Conservation (phyloP, 1,284 basidiomycete genomes). For the Peniophora sp. region DNA sequence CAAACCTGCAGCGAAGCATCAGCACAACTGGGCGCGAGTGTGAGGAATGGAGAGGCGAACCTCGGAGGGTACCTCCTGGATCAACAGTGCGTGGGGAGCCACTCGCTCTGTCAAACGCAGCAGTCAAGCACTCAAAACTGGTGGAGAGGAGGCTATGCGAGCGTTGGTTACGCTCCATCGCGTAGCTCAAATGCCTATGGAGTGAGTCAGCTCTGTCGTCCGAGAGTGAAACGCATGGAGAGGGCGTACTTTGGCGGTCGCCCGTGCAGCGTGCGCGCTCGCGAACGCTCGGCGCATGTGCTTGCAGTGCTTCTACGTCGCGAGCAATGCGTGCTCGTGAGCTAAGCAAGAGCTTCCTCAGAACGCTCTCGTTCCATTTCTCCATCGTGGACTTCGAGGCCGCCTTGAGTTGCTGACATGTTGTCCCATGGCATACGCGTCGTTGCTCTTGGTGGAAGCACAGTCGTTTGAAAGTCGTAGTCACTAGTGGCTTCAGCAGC, state of each 20-base stretch:
- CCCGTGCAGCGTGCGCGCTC: slow-evolving; percentile 24
- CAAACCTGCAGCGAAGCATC: too few relatives aligned
- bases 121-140: slow-evolving; percentile 51
- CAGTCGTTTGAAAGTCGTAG: slow-evolving; percentile 48
- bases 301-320: slow-evolving; percentile 60
- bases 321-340: slow-evolving; percentile 74
- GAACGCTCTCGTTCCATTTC: slow-evolving; percentile 73
- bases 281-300: slow-evolving; percentile 44
- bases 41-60: slow-evolving; percentile 53
- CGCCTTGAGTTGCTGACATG: slow-evolving; percentile 11
- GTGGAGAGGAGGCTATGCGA: slow-evolving; percentile 72
- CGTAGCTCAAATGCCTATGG: slow-evolving; percentile 58
- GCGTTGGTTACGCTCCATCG: slow-evolving; percentile 84
- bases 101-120: slow-evolving; percentile 50
- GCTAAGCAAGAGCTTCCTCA: slow-evolving; percentile 82
- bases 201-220: background rate
- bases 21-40: too few relatives aligned
- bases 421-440: slow-evolving; percentile 23
- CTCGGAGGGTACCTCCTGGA: slow-evolving; percentile 55
- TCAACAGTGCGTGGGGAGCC: slow-evolving; percentile 70
- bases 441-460: slow-evolving; percentile 49
- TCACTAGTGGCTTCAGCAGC: slow-evolving; percentile 51
- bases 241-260: slow-evolving; percentile 48
- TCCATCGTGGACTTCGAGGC: slow-evolving; percentile 37
- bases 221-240: background rate